phyloP scores from a whole-genome alignment of 306 rosid species.

The Clitoria ternatea region DNA sequence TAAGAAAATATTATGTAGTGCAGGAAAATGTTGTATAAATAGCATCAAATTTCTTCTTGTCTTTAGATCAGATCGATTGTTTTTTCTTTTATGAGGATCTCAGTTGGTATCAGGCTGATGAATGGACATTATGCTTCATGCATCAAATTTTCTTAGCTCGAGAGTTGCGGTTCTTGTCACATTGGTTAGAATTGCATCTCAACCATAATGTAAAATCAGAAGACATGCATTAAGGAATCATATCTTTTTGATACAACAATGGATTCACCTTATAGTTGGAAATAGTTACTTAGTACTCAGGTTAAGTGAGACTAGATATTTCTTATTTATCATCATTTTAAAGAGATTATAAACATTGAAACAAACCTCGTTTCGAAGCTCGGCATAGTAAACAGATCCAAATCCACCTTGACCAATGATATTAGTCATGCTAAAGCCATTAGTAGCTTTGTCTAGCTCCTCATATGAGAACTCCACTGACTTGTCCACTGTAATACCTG shows the following conservation, averaged over 20 bases:
- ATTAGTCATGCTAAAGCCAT: slow-evolving; percentile 40
- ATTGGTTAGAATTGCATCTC: neutral
- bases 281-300: neutral
- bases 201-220: neutral
- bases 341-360: neutral
- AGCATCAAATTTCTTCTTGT: slow-evolving; percentile 3
- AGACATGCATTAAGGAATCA: neutral
- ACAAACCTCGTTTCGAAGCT: slow-evolving; percentile 71
- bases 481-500: slow-evolving; percentile 61
- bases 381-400: slow-evolving; percentile 68
- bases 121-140: neutral
- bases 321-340: neutral
- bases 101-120: neutral
- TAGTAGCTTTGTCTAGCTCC: slow-evolving; percentile 66
- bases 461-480: slow-evolving; percentile 77
- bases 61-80: neutral
- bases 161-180: neutral
- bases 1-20: neutral
- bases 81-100: no score
- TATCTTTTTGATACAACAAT: neutral
- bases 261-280: neutral
- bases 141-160: neutral
- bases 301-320: neutral
- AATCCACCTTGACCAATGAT: slow-evolving; percentile 78
- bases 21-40: neutral